Conservation (phyloP, 768 basidiomycete species). For the Psilocybe subaeruginosa region DNA sequence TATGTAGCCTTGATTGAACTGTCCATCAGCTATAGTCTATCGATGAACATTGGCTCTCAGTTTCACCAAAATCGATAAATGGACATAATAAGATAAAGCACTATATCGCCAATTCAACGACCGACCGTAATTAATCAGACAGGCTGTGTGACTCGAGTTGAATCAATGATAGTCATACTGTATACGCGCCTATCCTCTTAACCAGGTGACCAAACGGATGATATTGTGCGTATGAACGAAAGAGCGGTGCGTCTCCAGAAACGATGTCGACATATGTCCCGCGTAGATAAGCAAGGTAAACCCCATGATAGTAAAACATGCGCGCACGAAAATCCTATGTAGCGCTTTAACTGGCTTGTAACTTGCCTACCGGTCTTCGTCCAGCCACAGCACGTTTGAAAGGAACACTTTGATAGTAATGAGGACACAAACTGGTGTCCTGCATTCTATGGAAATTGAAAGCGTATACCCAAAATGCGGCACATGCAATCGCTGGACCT, state of each 20-base stretch:
- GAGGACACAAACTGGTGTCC: no score
- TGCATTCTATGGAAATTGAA: not conserved
- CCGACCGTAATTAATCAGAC: not conserved
- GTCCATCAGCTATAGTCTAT: not conserved
- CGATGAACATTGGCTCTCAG: not conserved
- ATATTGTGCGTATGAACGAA: not conserved
- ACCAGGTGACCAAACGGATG: not conserved
- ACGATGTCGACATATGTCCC: not conserved
- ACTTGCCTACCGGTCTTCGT: not conserved
- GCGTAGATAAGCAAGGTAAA: not conserved
- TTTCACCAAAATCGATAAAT: not conserved
- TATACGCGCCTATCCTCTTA: not conserved
- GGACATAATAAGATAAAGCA: not conserved
- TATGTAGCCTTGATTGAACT: not conserved
- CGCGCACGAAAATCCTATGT: not conserved
- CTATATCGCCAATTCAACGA: not conserved
- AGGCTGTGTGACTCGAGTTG: not conserved
- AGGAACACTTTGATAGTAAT: not conserved
- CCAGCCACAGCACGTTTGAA: not conserved
- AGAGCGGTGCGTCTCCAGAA: not conserved
- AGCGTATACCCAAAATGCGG: not conserved
- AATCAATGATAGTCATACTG: no score
- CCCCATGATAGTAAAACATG: not conserved
- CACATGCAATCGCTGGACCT: not conserved
- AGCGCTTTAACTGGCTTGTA: not conserved